phyloP scores from a whole-genome alignment of 768 basidiomycete species.

The Megacollybia marginata region DNA sequence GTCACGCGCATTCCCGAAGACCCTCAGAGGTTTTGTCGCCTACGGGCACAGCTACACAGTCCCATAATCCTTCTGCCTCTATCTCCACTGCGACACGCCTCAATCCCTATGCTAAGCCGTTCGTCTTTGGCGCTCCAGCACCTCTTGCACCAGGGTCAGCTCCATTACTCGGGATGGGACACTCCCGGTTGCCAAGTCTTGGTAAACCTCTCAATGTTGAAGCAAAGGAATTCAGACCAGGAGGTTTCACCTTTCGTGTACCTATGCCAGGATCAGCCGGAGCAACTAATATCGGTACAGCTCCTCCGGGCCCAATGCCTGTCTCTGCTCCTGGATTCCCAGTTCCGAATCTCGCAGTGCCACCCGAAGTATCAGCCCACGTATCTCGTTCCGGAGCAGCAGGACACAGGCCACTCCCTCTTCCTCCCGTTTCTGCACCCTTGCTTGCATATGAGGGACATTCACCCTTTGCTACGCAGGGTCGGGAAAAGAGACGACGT shows the following conservation, averaged over 20 bases:
- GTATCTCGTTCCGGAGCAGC: no score
- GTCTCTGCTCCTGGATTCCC: conserved; percentile 16
- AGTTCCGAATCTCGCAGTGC: no score
- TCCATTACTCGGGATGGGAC: conserved; percentile 29
- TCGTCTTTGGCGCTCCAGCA: conserved; percentile 57
- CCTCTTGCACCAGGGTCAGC: conserved; percentile 13
- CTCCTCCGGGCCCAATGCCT: conserved; percentile 20
- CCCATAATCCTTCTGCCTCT: not conserved
- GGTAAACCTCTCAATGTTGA: conserved; percentile 72
- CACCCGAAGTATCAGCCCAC: no score
- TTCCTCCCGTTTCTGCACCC: no score
- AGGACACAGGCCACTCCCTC: no score
- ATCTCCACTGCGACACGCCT: conserved; percentile 22
- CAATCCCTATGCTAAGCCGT: conserved; percentile 80
- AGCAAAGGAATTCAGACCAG: conserved; percentile 77
- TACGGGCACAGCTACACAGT: not conserved
- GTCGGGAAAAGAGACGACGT: conserved; percentile 77
- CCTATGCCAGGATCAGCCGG: conserved; percentile 20
- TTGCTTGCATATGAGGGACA: no score
- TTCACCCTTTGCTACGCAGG: conserved; percentile 46
- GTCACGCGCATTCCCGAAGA: conserved; percentile 56
- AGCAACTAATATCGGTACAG: no score
- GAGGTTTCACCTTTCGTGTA: conserved; percentile 69
- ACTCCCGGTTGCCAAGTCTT: conserved; percentile 36
- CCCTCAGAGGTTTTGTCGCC: conserved; percentile 19